A percentile compares a stretch with the other conserved stretches of the same genome.
These are phyloP conservation scores for Apiotrichum veenhuisii DNA, from an alignment of 1,284 basidiomycete genomes.

Conservation along the genomic window DNA sequence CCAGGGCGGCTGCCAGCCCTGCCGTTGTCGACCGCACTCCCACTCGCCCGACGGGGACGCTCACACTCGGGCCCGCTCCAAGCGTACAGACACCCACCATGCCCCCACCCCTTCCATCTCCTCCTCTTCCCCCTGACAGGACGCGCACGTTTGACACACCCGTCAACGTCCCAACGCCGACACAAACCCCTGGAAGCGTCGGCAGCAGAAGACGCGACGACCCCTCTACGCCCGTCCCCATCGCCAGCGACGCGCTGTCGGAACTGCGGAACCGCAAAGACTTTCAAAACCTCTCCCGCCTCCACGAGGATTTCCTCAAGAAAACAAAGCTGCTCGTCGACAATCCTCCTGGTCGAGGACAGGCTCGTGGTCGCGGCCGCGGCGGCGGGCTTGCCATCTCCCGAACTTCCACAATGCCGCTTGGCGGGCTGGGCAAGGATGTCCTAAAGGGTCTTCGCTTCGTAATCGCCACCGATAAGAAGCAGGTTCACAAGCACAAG, in stretches of 20 bases:
- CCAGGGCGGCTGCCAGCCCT: no score
- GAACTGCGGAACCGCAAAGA: conserved; percentile 22
- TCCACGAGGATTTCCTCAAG: conserved; percentile 27
- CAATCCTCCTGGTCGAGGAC: neutral
- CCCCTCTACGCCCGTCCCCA: conserved; percentile 29
- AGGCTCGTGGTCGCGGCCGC: conserved; percentile 5
- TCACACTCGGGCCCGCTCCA: neutral
- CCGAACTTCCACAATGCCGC: neutral
- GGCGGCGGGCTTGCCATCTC: conserved; percentile 2
- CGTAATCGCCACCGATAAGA: conserved; percentile 32
- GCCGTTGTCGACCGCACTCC: neutral
- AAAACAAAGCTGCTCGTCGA: conserved; percentile 1
- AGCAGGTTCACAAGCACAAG: conserved; percentile 25
- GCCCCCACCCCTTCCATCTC: conserved; percentile 3
- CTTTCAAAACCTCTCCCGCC: conserved; percentile 29
- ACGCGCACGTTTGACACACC: conserved; percentile 5
- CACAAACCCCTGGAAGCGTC: conserved; percentile 11
- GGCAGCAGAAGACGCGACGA: conserved; percentile 27
- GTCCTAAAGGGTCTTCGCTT: conserved; percentile 37
- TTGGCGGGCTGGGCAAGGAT: conserved; percentile 20
- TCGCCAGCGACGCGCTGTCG: conserved; percentile 19
- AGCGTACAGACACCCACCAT: conserved; percentile 10
- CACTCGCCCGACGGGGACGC: neutral
- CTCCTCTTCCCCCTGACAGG: neutral
- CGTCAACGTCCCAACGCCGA: conserved; percentile 7